These are phyloP conservation scores for Ustilago crameri DNA, from an alignment of 1,284 basidiomycete species.

Conservation along the genomic window DNA sequence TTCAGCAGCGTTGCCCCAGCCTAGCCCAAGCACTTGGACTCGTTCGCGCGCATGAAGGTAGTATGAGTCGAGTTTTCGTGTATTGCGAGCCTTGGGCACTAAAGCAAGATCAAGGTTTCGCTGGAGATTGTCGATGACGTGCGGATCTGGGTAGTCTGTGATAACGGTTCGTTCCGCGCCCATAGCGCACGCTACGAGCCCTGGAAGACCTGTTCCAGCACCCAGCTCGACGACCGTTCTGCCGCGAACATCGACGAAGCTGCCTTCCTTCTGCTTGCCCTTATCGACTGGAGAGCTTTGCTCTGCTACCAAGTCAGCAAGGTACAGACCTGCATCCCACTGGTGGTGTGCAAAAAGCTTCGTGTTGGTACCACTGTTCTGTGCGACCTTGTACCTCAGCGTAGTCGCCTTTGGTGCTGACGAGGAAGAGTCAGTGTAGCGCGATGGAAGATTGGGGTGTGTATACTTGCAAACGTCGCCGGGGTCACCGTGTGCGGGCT, in stretches of 20 bases:
- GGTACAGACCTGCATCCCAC: conserved; percentile 63
- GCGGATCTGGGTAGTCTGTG: conserved; percentile 51
- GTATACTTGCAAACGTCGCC: conserved; percentile 46
- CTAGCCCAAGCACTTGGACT: conserved; percentile 31
- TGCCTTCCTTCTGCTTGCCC: conserved; percentile 5
- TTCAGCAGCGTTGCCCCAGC: conserved; percentile 37
- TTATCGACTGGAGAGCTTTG: conserved; percentile 8
- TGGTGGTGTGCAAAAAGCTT: conserved; percentile 64
- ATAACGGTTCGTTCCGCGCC: conserved; percentile 42
- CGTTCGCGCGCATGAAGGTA: conserved; percentile 15
- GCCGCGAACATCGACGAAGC: conserved; percentile 44
- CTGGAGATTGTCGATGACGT: conserved; percentile 38
- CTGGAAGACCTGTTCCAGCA: conserved; percentile 60
- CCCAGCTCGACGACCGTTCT: conserved; percentile 56
- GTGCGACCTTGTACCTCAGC: conserved; percentile 49
- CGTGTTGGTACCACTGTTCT: conserved; percentile 52
- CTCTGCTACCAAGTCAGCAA: conserved; percentile 53
- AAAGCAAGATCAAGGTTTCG: conserved; percentile 33
- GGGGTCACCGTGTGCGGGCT: conserved; percentile 59
- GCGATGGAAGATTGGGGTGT: conserved; percentile 42
- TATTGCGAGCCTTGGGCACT: background rate
- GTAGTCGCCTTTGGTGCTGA: conserved; percentile 1
- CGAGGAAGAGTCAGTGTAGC: conserved; percentile 8
- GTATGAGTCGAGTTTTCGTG: conserved; percentile 2
- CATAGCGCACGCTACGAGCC: conserved; percentile 47